These are phyloP conservation scores for Candida sanyiensis DNA, from an alignment of 805 yeast genomes.

Conservation along the genomic window DNA sequence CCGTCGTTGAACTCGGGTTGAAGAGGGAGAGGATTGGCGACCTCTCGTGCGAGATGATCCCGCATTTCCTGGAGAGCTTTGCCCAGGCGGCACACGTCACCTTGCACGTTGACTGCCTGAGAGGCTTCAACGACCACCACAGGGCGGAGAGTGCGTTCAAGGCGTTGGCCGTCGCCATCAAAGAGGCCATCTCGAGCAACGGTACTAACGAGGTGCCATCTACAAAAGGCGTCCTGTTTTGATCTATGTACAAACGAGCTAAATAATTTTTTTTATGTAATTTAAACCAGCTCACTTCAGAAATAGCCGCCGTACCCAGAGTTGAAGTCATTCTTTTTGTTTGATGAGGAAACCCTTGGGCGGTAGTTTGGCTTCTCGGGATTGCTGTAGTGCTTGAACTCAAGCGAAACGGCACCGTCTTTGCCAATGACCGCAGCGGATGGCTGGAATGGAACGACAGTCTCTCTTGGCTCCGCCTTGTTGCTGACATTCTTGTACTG, in stretches of 20 bases:
- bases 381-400: not conserved
- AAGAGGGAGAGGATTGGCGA: constrained; percentile 93
- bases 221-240: constrained; percentile 90
- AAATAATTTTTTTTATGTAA: too few species aligned
- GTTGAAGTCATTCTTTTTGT: not conserved
- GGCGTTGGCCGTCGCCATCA: constrained; percentile 88
- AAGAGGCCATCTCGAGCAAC: constrained; percentile 74
- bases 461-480: constrained; percentile 39
- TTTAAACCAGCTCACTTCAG: constrained; percentile 5
- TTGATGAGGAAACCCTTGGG: not conserved
- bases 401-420: constrained; percentile 30
- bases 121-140: constrained; percentile 96
- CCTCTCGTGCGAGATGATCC: constrained; percentile 91
- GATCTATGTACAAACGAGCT: not conserved
- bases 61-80: constrained; percentile 93
- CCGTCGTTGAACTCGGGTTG: constrained; percentile 83
- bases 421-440: constrained; percentile 32
- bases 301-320: not conserved
- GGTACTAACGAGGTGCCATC: constrained; percentile 92
- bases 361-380: constrained; percentile 4
- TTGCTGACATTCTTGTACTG: constrained; percentile 27
- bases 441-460: constrained; percentile 38
- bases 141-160: constrained; percentile 94
- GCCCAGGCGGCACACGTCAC: constrained; percentile 91
- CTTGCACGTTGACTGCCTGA: constrained; percentile 85